These are phyloP conservation scores for Cryphonectria japonica DNA, from an alignment of 2,329 filamentous ascomycete genomes.

Conservation along the genomic window DNA sequence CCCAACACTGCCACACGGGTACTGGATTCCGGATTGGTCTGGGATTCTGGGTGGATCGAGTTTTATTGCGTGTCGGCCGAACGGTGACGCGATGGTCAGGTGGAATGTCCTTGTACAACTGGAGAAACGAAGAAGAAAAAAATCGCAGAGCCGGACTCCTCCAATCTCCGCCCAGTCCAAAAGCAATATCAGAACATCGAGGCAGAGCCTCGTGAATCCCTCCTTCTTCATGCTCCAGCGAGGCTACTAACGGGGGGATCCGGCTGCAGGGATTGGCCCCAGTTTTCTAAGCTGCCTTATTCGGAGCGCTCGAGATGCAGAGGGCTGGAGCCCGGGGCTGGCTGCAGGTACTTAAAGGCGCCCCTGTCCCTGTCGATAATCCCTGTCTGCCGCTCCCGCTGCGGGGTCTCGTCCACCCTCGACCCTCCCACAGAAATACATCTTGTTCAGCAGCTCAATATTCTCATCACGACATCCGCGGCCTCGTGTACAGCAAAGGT, in stretches of 20 bases:
- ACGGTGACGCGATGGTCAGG: background rate
- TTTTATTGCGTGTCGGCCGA: background rate
- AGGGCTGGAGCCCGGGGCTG: background rate
- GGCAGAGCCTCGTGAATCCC: background rate
- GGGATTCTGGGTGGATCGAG: background rate
- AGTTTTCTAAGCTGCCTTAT: background rate
- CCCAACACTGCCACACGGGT: background rate
- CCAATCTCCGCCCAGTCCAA: background rate
- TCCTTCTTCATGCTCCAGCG: background rate
- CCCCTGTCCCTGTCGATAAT: background rate
- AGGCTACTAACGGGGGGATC: background rate
- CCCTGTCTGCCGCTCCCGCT: constrained; percentile 8
- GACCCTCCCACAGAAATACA: background rate
- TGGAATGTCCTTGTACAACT: background rate
- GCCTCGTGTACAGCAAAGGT: background rate
- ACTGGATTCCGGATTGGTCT: background rate
- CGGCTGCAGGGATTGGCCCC: background rate
- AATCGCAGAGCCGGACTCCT: background rate
- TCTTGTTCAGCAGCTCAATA: background rate
- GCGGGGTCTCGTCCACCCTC: background rate
- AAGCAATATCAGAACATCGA: background rate
- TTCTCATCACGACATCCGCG: background rate
- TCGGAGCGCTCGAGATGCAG: background rate
- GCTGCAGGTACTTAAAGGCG: background rate
- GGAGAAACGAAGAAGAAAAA: background rate